These are phyloP conservation scores for Wickerhamomyces mucosus DNA, from an alignment of 805 yeast genomes.

Conservation along the genomic window DNA sequence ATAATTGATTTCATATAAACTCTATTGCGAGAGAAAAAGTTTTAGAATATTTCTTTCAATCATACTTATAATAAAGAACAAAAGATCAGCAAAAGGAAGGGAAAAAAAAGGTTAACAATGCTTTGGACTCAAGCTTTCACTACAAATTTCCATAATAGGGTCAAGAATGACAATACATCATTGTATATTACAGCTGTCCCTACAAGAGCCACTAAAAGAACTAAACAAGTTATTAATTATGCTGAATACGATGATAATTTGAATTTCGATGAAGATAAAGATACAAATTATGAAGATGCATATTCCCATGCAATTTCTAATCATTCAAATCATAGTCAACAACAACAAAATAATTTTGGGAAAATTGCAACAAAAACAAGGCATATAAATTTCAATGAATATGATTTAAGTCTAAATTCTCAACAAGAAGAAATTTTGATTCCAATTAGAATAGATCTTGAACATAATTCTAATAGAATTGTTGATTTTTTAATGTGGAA, in stretches of 20 bases:
- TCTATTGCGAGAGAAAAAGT: too few relatives aligned
- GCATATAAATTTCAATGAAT: conserved; percentile 17
- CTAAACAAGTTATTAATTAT: conserved; percentile 62
- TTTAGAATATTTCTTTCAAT: too few relatives aligned
- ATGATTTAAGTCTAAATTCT: conserved; percentile 16
- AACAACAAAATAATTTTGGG: conserved; percentile 1
- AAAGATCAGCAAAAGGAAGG: too few relatives aligned
- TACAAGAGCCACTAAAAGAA: conserved; percentile 69
- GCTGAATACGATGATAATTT: conserved; percentile 68
- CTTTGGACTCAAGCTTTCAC: conserved; percentile 59
- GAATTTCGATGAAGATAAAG: conserved; percentile 44
- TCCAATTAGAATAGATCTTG: conserved; percentile 82
- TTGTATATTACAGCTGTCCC: conserved; percentile 66
- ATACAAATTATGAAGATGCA: conserved; percentile 16
- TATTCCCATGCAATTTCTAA: conserved; percentile 1
- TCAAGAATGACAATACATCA: conserved; percentile 66
- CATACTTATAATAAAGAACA: too few relatives aligned
- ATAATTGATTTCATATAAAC: too few relatives aligned
- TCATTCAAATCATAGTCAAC: not conserved
- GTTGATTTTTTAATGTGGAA: conserved; percentile 92
- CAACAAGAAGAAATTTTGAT: conserved; percentile 62
- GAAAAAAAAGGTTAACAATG: too few relatives aligned
- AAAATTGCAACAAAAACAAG: conserved; percentile 18
- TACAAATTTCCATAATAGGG: conserved; percentile 63
- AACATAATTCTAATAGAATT: conserved; percentile 73